phyloP scores from a whole-genome alignment of 345 rosid species.

The Citrus medica region DNA sequence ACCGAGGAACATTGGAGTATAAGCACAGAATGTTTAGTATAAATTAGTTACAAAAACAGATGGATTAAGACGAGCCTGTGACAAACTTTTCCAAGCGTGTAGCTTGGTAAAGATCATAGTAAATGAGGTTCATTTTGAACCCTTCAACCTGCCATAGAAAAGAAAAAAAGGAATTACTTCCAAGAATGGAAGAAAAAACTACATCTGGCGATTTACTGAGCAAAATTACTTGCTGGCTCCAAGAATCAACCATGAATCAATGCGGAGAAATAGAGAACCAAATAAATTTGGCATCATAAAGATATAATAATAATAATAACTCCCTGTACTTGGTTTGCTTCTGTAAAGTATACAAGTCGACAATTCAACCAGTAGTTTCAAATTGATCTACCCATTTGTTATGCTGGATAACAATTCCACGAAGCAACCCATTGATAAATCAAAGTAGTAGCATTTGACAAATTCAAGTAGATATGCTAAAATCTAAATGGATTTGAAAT shows the following conservation, averaged over 20 bases:
- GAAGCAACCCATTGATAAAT: neutral
- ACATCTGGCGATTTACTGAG: neutral
- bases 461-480: neutral
- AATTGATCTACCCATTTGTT: neutral
- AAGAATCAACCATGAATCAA: neutral
- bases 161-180: conserved; percentile 1
- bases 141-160: conserved; percentile 66
- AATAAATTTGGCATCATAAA: neutral
- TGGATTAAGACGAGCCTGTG: conserved; percentile 45
- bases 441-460: neutral
- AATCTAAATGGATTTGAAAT: neutral
- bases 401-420: neutral
- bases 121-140: conserved; percentile 95
- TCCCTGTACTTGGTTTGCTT: neutral
- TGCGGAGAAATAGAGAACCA: neutral
- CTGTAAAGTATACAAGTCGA: neutral
- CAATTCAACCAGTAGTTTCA: neutral
- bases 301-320: neutral
- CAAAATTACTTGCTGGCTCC: neutral
- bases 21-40: neutral
- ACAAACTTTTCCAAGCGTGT: conserved; percentile 94
- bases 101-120: conserved; percentile 88
- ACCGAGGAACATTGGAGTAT: conserved; percentile 5
- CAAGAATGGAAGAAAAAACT: neutral
- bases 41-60: neutral